Conservation (phyloP, 1,284 basidiomycete species). For the Boletus semigastroideus region DNA sequence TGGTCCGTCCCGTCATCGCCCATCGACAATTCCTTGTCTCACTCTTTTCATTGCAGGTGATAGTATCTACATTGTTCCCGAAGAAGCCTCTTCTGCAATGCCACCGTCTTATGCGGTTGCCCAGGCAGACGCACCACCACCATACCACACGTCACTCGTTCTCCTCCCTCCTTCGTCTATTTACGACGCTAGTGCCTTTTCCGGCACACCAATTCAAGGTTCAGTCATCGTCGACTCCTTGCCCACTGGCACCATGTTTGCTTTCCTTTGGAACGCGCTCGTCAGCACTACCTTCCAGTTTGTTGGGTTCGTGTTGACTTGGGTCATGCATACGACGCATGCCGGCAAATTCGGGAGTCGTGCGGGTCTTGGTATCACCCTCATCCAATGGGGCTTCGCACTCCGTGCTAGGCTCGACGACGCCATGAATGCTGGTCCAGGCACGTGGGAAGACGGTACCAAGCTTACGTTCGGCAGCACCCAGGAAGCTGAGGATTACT, state of each 20-base stretch:
- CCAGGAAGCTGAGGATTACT: slow-evolving; percentile 50
- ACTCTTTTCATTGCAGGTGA: slow-evolving; percentile 52
- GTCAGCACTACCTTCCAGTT: slow-evolving; percentile 97
- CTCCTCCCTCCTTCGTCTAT: slow-evolving; percentile 71
- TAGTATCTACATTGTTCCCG: slow-evolving; percentile 70
- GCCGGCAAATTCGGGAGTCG: slow-evolving; percentile 93
- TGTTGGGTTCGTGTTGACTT: slow-evolving; percentile 93
- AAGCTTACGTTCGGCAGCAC: slow-evolving; percentile 41
- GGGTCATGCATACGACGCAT: slow-evolving; percentile 92
- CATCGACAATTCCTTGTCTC: not conserved
- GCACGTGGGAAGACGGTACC: slow-evolving; percentile 26
- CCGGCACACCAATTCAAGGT: slow-evolving; percentile 41
- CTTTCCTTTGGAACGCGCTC: slow-evolving; percentile 91
- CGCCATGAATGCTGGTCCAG: slow-evolving; percentile 28
- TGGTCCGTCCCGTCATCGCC: slow-evolving; percentile 42
- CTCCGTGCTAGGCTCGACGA: slow-evolving; percentile 52
- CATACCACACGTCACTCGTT: slow-evolving; percentile 98
- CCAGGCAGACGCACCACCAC: slow-evolving; percentile 91
- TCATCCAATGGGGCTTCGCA: slow-evolving; percentile 95
- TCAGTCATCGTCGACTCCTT: slow-evolving; percentile 77
- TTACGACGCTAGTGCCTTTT: slow-evolving; percentile 38
- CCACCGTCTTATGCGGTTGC: slow-evolving; percentile 91
- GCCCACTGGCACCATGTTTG: slow-evolving; percentile 79
- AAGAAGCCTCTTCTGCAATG: slow-evolving; percentile 77
- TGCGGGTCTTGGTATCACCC: slow-evolving; percentile 91